Base-by-base conservation (phyloP, 2,329 filamentous ascomycete species). In the Xylariaceae sp. region DNA sequence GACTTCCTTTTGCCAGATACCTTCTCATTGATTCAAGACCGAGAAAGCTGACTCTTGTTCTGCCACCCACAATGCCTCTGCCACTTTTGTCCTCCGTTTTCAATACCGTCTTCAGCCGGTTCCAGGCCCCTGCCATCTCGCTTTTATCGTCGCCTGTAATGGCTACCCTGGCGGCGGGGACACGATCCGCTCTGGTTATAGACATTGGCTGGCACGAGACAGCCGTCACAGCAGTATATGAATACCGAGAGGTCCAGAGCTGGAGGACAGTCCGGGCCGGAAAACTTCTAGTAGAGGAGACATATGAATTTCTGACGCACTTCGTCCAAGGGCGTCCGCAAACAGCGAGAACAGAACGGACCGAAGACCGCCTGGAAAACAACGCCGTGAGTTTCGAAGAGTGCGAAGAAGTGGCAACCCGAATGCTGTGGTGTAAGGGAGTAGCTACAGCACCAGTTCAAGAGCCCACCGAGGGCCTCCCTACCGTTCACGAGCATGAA, bases 161-260 rank as follows among this genome's bases (percentile, higher is more conserved):
- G 64, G 73, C 81, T 2, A 73, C 85, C 6, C 78, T 90, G 3
- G 85, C 85, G 7, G 89, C 90, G 4, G 93, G 93, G 1, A 69
- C 95, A 31, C 81, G 93, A 12, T 88, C 87, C n/a, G 89, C 85
- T 1, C 64, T 98, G 32, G 80, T 97, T 1, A 73, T 98, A 29
- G 89, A 98, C 57, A 75, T 98, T 45, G 93, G 91, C 33, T 98
- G 93, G 93, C 76, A 82, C 32, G 93, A 97, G 64, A 95, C 90
- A 0, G 77, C 84, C 1, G 79, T 94, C 17, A 95, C 89, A 0
- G 86, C 83, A 4, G 75, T 97, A 6, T 97, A 90, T 59, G 93
- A 98, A 65, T 95, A 89, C 61, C 83, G 87, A 40, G 89, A 95
- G 61, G 79, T 95, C 1, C 72, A 75, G 13, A 80, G 79, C 40